phyloP scores from a whole-genome alignment of 2,329 filamentous ascomycete genomes.

The Stagonosporopsis chrysanthemi region DNA sequence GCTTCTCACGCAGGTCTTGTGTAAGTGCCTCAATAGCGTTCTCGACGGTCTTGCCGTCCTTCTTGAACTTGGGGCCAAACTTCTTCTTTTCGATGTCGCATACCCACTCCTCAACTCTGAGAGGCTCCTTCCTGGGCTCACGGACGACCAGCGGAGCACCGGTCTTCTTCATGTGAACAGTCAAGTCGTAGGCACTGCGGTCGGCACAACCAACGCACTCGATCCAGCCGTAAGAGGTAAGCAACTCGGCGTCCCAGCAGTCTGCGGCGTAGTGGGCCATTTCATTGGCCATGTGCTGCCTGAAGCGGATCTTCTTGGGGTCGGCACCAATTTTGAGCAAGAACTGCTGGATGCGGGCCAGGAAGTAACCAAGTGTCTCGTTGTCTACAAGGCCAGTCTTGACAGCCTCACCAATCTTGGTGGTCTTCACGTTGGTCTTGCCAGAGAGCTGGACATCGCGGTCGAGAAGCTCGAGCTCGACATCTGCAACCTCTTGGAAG shows the following conservation, averaged over 20 bases:
- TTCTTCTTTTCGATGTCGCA: conserved; percentile 92
- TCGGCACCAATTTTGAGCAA: conserved; percentile 88
- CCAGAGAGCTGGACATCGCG: conserved; percentile 85
- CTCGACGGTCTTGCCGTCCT: conserved; percentile 83
- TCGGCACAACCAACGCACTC: conserved; percentile 98
- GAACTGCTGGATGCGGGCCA: conserved; percentile 92
- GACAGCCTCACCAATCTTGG: conserved; percentile 87
- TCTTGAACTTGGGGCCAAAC: conserved; percentile 94
- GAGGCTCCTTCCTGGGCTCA: conserved; percentile 79
- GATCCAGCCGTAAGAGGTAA: conserved; percentile 94
- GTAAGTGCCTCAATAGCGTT: conserved; percentile 75
- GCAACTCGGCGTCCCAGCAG: conserved; percentile 96
- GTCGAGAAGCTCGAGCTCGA: conserved; percentile 85
- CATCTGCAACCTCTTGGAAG: conserved; percentile 83
- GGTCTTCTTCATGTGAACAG: conserved; percentile 91
- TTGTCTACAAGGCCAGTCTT: conserved; percentile 86
- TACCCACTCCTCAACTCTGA: conserved; percentile 84
- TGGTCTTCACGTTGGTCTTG: conserved; percentile 75
- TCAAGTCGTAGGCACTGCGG: conserved; percentile 91
- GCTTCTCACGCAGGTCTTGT: conserved; percentile 81
- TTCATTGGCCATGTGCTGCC: conserved; percentile 93
- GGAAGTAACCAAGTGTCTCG: conserved; percentile 96
- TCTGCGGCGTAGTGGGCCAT: conserved; percentile 95
- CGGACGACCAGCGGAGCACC: conserved; percentile 85
- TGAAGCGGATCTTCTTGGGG: conserved; percentile 86